Evolutionary conservation across 192 early-diverging fungal genomes (phyloP).

Genomic region (Nowakowskiella sp.): DNA sequence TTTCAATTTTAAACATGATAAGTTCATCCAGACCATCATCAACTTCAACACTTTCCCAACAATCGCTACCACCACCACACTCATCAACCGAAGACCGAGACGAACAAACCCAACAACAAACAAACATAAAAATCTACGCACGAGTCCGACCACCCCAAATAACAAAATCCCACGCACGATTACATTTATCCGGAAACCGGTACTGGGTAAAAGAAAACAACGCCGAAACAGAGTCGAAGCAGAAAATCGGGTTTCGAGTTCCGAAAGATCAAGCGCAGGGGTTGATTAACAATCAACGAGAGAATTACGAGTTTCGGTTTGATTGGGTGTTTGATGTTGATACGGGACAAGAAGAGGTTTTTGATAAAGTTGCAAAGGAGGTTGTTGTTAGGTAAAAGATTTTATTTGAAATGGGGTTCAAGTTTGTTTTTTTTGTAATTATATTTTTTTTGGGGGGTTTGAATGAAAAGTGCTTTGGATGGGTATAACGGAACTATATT

Average conservation of each 20-base stretch:
- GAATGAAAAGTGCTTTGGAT: constrained; percentile 43
- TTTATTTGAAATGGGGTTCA: background rate
- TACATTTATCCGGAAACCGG: background rate
- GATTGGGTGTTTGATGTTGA: constrained; percentile 47
- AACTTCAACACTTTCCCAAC: no score
- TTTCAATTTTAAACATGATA: no score
- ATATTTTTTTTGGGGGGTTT: no score
- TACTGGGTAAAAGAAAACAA: background rate
- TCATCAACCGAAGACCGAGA: no score
- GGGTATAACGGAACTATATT: constrained; percentile 61
- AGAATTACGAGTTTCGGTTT: constrained; percentile 47
- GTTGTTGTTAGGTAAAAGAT: constrained; percentile 41
- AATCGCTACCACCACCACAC: no score
- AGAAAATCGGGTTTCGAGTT: constrained; percentile 38
- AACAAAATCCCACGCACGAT: background rate
- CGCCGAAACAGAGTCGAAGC: no score
- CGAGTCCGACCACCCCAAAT: background rate
- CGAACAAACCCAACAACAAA: no score
- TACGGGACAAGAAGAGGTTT: constrained; percentile 50
- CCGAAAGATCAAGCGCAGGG: constrained; percentile 43
- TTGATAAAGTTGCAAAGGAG: constrained; percentile 53
- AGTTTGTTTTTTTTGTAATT: constrained; percentile 4
- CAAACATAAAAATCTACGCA: background rate
- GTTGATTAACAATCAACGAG: constrained; percentile 48
- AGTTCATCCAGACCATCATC: no score